A percentile compares a stretch with the other conserved stretches of the same genome.
Evolutionary conservation across 140 eudicot genomes (phyloP).

Genomic region (Cichorium intybus): DNA sequence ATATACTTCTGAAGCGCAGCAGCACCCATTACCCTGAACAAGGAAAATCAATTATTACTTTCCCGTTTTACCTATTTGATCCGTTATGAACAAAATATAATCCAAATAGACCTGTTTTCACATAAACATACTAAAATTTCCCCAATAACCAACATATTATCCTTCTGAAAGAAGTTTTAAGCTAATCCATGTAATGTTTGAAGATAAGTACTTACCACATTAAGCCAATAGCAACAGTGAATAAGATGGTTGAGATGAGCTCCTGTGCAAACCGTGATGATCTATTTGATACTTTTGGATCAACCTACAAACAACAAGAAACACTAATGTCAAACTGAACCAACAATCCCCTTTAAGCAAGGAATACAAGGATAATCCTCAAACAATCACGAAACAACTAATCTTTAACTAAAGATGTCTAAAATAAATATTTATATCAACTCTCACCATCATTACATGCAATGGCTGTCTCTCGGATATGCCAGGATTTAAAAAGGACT

Average conservation of each 20-base stretch:
- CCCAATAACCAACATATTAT: too few relatives aligned
- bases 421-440: not conserved
- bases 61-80: not conserved
- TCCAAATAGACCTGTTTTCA: not conserved
- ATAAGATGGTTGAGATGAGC: slow-evolving; percentile 72
- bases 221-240: slow-evolving; percentile 75
- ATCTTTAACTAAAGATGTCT: not conserved
- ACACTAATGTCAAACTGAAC: slow-evolving; percentile 9
- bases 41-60: not conserved
- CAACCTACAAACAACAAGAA: slow-evolving; percentile 16
- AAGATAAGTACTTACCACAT: slow-evolving; percentile 51
- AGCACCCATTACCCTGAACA: slow-evolving; percentile 77
- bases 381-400: not conserved
- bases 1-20: slow-evolving; percentile 92
- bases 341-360: slow-evolving; percentile 2
- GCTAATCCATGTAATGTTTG: not conserved
- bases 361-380: slow-evolving; percentile 1
- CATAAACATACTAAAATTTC: too few relatives aligned
- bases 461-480: slow-evolving; percentile 92
- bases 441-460: slow-evolving; percentile 92
- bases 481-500: slow-evolving; percentile 70
- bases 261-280: slow-evolving; percentile 83
- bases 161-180: too few relatives aligned
- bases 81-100: not conserved
- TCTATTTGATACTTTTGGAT: slow-evolving; percentile 42